Evolutionary conservation across 1,284 basidiomycete genomes (phyloP).

Genomic region (Cerrena zonata): DNA sequence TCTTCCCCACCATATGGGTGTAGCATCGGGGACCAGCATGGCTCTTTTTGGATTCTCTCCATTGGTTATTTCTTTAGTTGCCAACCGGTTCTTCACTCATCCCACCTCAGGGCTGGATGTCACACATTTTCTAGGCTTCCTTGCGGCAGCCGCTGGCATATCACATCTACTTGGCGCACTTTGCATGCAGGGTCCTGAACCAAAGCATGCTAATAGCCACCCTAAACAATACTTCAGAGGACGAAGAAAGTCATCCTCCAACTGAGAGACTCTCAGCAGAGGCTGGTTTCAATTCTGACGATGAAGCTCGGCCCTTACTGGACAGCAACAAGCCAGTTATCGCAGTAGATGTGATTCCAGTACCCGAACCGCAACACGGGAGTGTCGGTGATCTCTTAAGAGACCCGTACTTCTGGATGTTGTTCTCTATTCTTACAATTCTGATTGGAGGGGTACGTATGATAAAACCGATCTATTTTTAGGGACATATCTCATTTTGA

Average conservation of each 20-base stretch:
- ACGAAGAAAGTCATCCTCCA: constrained; percentile 12
- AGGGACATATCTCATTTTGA: no score
- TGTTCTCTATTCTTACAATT: constrained; percentile 39
- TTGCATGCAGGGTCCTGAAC: constrained; percentile 13
- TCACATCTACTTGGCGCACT: constrained; percentile 49
- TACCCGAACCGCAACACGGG: constrained; percentile 27
- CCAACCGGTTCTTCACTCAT: constrained; percentile 53
- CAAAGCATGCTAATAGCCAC: not conserved
- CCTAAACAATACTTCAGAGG: constrained; percentile 2
- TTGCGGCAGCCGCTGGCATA: constrained; percentile 47
- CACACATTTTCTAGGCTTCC: constrained; percentile 49
- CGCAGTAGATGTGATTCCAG: constrained; percentile 13
- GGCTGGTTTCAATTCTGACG: not conserved
- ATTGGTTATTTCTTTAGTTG: constrained; percentile 61
- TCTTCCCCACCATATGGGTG: constrained; percentile 58
- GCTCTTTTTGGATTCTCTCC: constrained; percentile 74
- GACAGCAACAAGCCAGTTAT: constrained; percentile 16
- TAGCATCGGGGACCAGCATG: constrained; percentile 62
- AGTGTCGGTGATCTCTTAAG: constrained; percentile 42
- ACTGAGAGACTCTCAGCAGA: constrained; percentile 10
- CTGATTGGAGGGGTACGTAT: constrained; percentile 59
- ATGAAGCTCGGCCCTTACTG: constrained; percentile 41
- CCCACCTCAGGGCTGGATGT: constrained; percentile 46
- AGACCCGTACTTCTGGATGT: constrained; percentile 57
- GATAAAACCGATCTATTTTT: no score